Evolutionary conservation across 495 filamentous ascomycete species (phyloP), one percentile per base, ranked within the genome.

Genomic region (Astrothelium macrocarpum): DNA sequence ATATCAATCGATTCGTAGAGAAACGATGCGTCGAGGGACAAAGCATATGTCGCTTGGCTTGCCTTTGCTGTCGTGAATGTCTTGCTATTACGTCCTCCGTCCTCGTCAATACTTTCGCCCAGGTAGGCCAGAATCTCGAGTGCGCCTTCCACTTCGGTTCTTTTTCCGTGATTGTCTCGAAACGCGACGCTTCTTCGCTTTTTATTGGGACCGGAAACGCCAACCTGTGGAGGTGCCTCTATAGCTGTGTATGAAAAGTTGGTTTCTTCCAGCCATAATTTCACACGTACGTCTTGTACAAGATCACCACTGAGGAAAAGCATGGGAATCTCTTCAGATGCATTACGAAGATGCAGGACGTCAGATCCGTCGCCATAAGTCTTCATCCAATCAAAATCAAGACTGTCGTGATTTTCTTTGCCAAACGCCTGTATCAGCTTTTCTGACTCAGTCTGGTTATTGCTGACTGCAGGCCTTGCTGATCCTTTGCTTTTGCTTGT

Each of bases 291-390:
- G 20, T 56, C 49, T 56, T 56, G 49, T 4, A 56, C 49, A n/a
- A 9, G 49, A 16, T 56, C 49, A 20, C 23, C 23, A 29, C 49
- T 29, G 7, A 56, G 25, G 16, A 28, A 56, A 29, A 56, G 49
- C 9, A 29, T 56, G 25, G 49, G 23, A 56, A 9, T 56, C 7
- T 56, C 16, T 56, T 29, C 25, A 25, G 49, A 25, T 26, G 49
- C 5, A 9, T 2, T 20, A 5, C 49, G 49, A 29, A 56, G 49
- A 67, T 98, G 90, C 58, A 98, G 80, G 1, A 96, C 91, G 69
- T 97, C 87, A 62, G 91, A 97, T 0, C 94, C 94, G 0, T 63
- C 64, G 1, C 93, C 95, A 68, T 98, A 98, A 16, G 80, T 71
- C 1, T 74, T 78, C 25, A 86, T 79, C 95, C 94, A 96, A 68